Evolutionary conservation across 1,284 basidiomycete species (phyloP), one percentile per base, ranked within the genome.

Genomic region (Rhodotorula mucilaginosa): DNA sequence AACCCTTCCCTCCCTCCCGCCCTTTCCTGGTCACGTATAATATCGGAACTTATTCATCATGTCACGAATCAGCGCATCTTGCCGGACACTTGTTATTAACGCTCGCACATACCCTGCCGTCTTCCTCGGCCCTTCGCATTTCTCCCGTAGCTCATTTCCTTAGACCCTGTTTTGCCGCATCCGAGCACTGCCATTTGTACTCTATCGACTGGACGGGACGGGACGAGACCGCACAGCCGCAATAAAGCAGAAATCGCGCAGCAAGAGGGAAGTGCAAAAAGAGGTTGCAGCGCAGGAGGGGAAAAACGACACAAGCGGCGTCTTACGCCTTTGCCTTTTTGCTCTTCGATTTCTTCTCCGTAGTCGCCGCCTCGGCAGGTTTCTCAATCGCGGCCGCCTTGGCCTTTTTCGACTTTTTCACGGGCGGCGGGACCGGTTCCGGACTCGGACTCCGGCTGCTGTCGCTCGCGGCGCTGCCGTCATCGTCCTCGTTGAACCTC

Each of bases 381-480:
- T 62, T 57, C 21, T 34, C 49, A 34, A 26, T 47, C 29, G 57
- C 39, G 21, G 19, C 29, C 7, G 15, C 46, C 52, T 62, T 70
- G n/a, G 26, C 39, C 16, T 13, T 47, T 48, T 61, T 69, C 12
- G 21, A 31, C 58, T 67, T 64, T 47, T 62, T 63, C n/a, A 23
- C 57, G 39, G 56, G 39, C 52, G 51, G 48, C 56, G 66, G 66
- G 29, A 56, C 58, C 5, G 67, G 60, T 39, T 47, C 23, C 31
- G 72, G 72, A 29, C 64, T 64, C 44, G 66, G 59, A 57, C 67
- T 72, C 61, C 71, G 29, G 23, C 67, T 69, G 61, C 65, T 64
- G 48, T 58, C 65, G 46, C 46, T 51, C 13, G 26, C 59, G 39
- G 5, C 52, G 19, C 56, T 44, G 34, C 13, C n/a, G 18, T 29